Percentiles rank a stretch among this genome's conserved stretches.
These are phyloP conservation scores for Claviceps digitariae DNA, from an alignment of 2,329 filamentous ascomycete genomes.

Conservation along the genomic window DNA sequence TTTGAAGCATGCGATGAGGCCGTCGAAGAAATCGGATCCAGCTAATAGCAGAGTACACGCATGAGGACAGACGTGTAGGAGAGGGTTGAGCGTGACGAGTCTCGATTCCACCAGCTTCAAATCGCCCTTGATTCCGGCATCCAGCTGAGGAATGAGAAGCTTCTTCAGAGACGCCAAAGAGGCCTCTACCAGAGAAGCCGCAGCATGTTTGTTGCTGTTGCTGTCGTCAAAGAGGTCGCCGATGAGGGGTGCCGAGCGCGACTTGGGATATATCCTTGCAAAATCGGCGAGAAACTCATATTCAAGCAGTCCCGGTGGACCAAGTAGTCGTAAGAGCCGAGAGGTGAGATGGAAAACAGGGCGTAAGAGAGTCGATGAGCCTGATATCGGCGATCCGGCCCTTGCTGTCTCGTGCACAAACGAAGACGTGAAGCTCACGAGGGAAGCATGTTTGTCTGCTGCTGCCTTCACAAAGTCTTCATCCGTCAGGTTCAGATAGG, in stretches of 20 bases:
- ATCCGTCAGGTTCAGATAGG: constrained; percentile 47
- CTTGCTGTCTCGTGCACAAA: constrained; percentile 46
- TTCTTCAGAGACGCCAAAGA: constrained; percentile 48
- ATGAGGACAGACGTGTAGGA: constrained; percentile 48
- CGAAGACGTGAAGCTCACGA: constrained; percentile 28
- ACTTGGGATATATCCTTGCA: constrained; percentile 52
- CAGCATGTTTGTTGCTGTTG: constrained; percentile 31
- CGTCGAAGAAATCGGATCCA: constrained; percentile 79
- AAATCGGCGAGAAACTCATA: constrained; percentile 60
- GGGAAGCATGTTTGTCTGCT: constrained; percentile 41
- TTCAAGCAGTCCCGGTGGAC: constrained; percentile 37
- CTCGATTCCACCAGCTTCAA: constrained; percentile 39
- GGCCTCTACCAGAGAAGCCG: constrained; percentile 29
- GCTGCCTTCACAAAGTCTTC: constrained; percentile 33
- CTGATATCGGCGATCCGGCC: constrained; percentile 11
- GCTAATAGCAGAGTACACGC: constrained; percentile 55
- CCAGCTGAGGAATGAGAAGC: constrained; percentile 46
- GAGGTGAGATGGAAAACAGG: constrained; percentile 50
- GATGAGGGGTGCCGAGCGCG: constrained; percentile 38
- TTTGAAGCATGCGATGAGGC: constrained; percentile 51
- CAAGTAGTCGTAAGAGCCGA: constrained; percentile 34
- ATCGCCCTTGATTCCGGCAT: constrained; percentile 43
- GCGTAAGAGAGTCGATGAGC: constrained; percentile 39
- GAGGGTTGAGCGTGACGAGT: constrained; percentile 45
- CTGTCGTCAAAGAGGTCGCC: constrained; percentile 33